These are phyloP conservation scores for Fusarium pininemorale DNA, from an alignment of 2,329 filamentous ascomycete species.

Conservation along the genomic window DNA sequence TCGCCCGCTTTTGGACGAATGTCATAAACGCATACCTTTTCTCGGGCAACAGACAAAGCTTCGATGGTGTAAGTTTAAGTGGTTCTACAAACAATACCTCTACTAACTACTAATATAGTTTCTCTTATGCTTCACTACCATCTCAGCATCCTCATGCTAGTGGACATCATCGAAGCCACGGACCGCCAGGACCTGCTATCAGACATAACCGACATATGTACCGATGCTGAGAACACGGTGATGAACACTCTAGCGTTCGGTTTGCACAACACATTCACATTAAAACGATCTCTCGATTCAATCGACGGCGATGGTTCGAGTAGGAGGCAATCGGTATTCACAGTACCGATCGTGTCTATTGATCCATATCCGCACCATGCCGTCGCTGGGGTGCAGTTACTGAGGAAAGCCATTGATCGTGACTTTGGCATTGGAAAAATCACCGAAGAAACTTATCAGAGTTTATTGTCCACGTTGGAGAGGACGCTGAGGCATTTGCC, in stretches of 20 bases:
- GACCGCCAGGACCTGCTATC: conserved; percentile 41
- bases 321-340: conserved; percentile 12
- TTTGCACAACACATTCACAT: conserved; percentile 40
- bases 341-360: conserved; percentile 44
- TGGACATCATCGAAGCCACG: conserved; percentile 44
- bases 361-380: conserved; percentile 48
- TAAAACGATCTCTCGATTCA: conserved; percentile 6
- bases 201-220: conserved; percentile 37
- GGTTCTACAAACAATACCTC: fast-evolving
- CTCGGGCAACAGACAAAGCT: conserved; percentile 44
- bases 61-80: conserved; percentile 41
- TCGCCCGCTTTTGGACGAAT: conserved; percentile 43
- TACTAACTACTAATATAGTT: conserved; percentile 28
- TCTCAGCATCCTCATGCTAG: conserved; percentile 45
- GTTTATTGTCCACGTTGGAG: conserved; percentile 41
- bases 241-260: conserved; percentile 47
- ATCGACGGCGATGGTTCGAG: neutral
- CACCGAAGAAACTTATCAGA: conserved; percentile 39
- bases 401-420: conserved; percentile 44
- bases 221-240: conserved; percentile 44
- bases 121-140: conserved; percentile 48
- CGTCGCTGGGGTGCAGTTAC: conserved; percentile 44
- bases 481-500: conserved; percentile 41
- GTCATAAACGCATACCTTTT: conserved; percentile 46
- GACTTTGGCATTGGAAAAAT: conserved; percentile 42